Evolutionary conservation across 1,284 basidiomycete species (phyloP).

Genomic region (Meripilus lineatus): DNA sequence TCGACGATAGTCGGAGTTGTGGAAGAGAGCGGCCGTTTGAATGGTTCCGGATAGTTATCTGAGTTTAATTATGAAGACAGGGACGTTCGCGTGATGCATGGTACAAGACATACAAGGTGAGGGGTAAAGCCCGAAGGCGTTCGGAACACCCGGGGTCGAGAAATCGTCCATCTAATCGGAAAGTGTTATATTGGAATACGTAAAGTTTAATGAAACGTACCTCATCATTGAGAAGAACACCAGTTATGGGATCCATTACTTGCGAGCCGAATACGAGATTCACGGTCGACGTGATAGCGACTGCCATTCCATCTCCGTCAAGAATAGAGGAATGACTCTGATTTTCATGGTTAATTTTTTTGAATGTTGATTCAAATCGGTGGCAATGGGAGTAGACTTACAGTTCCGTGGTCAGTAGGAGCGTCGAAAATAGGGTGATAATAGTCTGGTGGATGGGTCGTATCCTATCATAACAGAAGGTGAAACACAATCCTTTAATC

Average conservation of each 20-base stretch:
- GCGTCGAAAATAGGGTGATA: constrained; percentile 83
- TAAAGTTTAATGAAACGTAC: constrained; percentile 22
- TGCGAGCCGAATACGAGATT: constrained; percentile 86
- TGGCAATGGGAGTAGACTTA: constrained; percentile 37
- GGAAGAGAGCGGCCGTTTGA: constrained; percentile 87
- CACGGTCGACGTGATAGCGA: constrained; percentile 82
- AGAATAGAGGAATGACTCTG: constrained; percentile 81
- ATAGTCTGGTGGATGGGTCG: constrained; percentile 75
- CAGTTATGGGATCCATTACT: constrained; percentile 81
- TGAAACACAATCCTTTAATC: too few species aligned
- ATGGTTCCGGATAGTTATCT: constrained; percentile 86
- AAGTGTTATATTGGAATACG: not conserved
- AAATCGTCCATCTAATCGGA: constrained; percentile 79
- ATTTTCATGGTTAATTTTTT: not conserved
- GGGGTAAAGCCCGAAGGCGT: constrained; percentile 80
- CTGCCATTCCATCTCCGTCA: constrained; percentile 82
- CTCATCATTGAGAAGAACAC: constrained; percentile 88
- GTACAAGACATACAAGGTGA: constrained; percentile 62
- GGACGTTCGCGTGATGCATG: too few species aligned
- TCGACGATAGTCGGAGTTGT: constrained; percentile 81
- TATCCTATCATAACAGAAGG: too few species aligned
- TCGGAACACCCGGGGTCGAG: constrained; percentile 74
- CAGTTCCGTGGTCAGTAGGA: constrained; percentile 81
- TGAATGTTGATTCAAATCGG: not conserved
- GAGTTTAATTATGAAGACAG: constrained; percentile 1